Base-by-base conservation (phyloP, 2,329 filamentous ascomycete species). In the Pyrenophora seminiperda region DNA sequence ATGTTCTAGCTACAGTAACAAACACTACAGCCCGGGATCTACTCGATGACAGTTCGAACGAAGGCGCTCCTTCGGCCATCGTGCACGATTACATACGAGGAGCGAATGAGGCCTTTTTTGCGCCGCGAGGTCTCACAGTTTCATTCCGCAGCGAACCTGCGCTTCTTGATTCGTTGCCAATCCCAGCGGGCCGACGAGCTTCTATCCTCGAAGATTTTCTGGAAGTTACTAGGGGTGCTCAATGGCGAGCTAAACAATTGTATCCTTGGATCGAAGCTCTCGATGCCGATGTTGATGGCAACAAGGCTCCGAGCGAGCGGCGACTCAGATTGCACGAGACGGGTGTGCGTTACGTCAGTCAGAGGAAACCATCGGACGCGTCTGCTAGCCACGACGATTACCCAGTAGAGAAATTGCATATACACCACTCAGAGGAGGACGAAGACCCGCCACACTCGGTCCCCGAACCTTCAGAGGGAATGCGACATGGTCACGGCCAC, bases 41-140 rank as follows among this genome's bases (percentile, higher is more conserved):
- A 14, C 18, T 61, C 4, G 10, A 31, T 2, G 27, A 17, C 13
- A 29, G 47, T 1, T 9, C 43, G 2, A 7, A 36, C 4, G 9
- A 24, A 14, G 33, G 53, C 5, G 17, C 24, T 2, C 40, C 52
- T 9, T 43, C 49, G 4, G 38, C 10, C 5, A 41, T 64, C 3
- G 53, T 70, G 5, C 46, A 56, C 3, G 55, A 62, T n/a, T 73
- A 70, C 43, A 52, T 73, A 10, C 41, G 57, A 20, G 44, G 59
- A 18, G 56, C 61, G 4, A 72, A 72, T 31, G 65, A 65, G n/a
- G 53, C 54, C 0, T 72, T 71, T 56, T 73, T 73, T 42, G 65
- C 61, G 1, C 67, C 68, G 1, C 59, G 70, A 5, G 66, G 66
- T 1, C 50, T 73, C 2, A 53, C 41, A 14, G 61, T 70, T 1